Evolutionary conservation across 768 basidiomycete species (phyloP).

Genomic region (Kwoniella europaea): DNA sequence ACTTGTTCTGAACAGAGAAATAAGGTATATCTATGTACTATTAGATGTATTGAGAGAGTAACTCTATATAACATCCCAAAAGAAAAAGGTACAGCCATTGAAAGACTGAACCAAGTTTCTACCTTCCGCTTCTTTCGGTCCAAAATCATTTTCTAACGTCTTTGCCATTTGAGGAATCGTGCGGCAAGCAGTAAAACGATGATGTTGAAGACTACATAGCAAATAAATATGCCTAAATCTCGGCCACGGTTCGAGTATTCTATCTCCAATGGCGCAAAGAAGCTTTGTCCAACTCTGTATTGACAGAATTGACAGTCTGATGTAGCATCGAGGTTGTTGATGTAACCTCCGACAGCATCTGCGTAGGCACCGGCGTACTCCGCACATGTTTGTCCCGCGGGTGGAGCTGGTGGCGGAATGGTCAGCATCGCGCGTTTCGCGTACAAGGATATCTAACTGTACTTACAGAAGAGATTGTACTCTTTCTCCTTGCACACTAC

Average conservation of each 20-base stretch:
- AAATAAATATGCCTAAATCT: constrained; percentile 47
- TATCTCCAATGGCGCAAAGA: constrained; percentile 40
- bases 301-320: constrained; percentile 72
- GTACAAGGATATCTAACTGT: too few species aligned
- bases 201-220: constrained; percentile 64
- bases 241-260: constrained; percentile 34
- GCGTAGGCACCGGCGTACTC: constrained; percentile 77
- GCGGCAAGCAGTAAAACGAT: constrained; percentile 49
- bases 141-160: constrained; percentile 27
- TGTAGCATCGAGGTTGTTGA: constrained; percentile 72
- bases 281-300: constrained; percentile 41
- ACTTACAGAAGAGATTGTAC: constrained; percentile 45
- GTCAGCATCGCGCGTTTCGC: too few species aligned
- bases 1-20: background rate
- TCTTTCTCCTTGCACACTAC: constrained; percentile 61
- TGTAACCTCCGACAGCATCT: constrained; percentile 70
- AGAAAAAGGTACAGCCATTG: background rate
- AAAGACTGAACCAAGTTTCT: background rate
- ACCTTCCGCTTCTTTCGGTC: background rate
- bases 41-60: background rate
- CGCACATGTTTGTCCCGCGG: constrained; percentile 72
- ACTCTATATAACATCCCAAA: background rate
- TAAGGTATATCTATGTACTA: background rate
- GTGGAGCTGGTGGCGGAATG: constrained; percentile 61
- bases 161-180: constrained; percentile 39